Percentiles rank a stretch among this genome's conserved stretches.
Conservation (phyloP, 169 alveolate genomes). For the Babesia sp. region DNA sequence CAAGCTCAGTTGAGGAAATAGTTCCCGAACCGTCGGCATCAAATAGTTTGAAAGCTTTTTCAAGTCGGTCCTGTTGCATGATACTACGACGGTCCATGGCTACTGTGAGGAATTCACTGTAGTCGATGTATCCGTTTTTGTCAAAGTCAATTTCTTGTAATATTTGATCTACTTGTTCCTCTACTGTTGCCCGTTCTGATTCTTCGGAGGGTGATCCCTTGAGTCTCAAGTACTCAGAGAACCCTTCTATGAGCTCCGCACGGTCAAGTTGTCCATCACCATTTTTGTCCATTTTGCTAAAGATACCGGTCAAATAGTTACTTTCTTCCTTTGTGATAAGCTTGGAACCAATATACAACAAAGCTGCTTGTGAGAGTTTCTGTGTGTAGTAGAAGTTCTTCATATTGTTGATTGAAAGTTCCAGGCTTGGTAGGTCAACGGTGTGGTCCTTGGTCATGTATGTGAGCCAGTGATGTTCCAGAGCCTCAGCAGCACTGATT, state of each 20-base stretch:
- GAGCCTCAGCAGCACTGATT: constrained; percentile 83
- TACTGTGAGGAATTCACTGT: constrained; percentile 92
- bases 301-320: constrained; percentile 85
- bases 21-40: constrained; percentile 95
- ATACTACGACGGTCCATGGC: constrained; percentile 88
- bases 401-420: constrained; percentile 78
- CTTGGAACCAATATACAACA: constrained; percentile 88
- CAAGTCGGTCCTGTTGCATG: constrained; percentile 87
- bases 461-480: constrained; percentile 89
- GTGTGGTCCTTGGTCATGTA: constrained; percentile 72
- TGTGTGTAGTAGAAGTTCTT: constrained; percentile 84
- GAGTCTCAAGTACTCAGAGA: constrained; percentile 77
- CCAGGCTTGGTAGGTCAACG: constrained; percentile 78
- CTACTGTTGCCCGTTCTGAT: constrained; percentile 77
- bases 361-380: constrained; percentile 89
- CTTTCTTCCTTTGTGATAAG: constrained; percentile 88
- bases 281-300: constrained; percentile 88
- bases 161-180: constrained; percentile 84
- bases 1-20: constrained; percentile 89
- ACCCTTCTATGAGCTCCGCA: constrained; percentile 84
- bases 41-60: constrained; percentile 91
- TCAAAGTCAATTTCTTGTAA: constrained; percentile 86
- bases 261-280: constrained; percentile 87
- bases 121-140: constrained; percentile 85
- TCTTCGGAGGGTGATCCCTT: constrained; percentile 81